Evolutionary conservation across 169 alveolate genomes (phyloP).

Genomic region (Babesia ovata): DNA sequence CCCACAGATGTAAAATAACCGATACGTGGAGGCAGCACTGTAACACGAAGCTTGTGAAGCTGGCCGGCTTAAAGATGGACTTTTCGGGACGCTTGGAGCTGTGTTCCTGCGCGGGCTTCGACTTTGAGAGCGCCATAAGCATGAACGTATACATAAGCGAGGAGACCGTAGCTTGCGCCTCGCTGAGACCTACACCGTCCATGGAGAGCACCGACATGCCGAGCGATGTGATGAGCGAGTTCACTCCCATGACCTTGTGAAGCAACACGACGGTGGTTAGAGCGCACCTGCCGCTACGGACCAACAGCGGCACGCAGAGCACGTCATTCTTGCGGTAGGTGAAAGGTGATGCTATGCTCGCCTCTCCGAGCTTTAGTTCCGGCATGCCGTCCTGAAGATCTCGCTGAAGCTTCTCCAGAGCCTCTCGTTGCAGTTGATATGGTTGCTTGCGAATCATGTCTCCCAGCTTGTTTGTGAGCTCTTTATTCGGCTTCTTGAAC

Average conservation of each 20-base stretch:
- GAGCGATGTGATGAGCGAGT: slow-evolving; percentile 93
- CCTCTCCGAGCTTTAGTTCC: slow-evolving; percentile 92
- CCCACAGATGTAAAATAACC: slow-evolving; percentile 81
- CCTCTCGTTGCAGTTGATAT: slow-evolving; percentile 12
- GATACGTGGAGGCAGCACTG: slow-evolving; percentile 80
- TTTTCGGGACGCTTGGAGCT: slow-evolving; percentile 69
- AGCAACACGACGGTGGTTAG: slow-evolving; percentile 92
- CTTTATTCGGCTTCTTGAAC: slow-evolving; percentile 63
- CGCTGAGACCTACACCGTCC: slow-evolving; percentile 97
- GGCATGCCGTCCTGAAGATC: slow-evolving; percentile 82
- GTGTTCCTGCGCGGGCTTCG: slow-evolving; percentile 69
- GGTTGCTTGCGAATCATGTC: slow-evolving; percentile 45
- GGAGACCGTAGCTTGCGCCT: slow-evolving; percentile 91
- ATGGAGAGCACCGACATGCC: slow-evolving; percentile 91
- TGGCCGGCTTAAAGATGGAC: slow-evolving; percentile 67
- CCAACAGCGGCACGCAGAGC: slow-evolving; percentile 88
- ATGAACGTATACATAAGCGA: slow-evolving; percentile 76
- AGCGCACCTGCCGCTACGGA: slow-evolving; percentile 94
- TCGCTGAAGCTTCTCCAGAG: slow-evolving; percentile 57
- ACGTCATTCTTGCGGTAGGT: slow-evolving; percentile 91
- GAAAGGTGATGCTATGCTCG: slow-evolving; percentile 98
- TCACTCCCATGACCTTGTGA: slow-evolving; percentile 94
- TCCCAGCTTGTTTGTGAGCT: slow-evolving; percentile 43
- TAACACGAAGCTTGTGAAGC: slow-evolving; percentile 69
- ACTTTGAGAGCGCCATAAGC: slow-evolving; percentile 71